Conservation (phyloP, 495 filamentous ascomycete species). For the Echria macrotheca region DNA sequence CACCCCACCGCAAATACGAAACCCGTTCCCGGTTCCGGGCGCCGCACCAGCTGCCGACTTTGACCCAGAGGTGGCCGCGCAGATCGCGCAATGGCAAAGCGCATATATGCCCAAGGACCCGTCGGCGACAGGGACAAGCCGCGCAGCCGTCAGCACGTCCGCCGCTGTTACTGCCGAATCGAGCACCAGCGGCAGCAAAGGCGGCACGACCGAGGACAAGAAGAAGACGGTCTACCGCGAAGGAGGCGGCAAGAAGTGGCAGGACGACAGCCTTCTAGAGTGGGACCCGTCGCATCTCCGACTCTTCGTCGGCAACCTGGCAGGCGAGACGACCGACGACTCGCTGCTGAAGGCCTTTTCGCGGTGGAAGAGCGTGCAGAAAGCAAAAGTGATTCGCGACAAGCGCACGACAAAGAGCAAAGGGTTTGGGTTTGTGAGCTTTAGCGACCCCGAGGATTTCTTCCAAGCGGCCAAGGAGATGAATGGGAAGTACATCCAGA, state of each 20-base stretch:
- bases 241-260: slow-evolving; percentile 88
- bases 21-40: slow-evolving; percentile 72
- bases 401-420: slow-evolving; percentile 93
- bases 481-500: slow-evolving; percentile 98
- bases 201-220: slow-evolving; percentile 29
- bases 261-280: slow-evolving; percentile 77
- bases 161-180: slow-evolving; percentile 25
- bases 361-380: slow-evolving; percentile 79
- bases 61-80: slow-evolving; percentile 84
- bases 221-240: slow-evolving; percentile 74
- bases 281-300: slow-evolving; percentile 96
- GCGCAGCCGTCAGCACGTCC: slow-evolving; percentile 29
- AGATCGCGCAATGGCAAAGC: slow-evolving; percentile 95
- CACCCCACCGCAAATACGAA: slow-evolving; percentile 69
- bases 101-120: slow-evolving; percentile 66
- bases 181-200: slow-evolving; percentile 30
- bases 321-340: slow-evolving; percentile 97
- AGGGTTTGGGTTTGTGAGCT: slow-evolving; percentile 94
- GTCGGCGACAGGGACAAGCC: slow-evolving; percentile 25
- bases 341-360: slow-evolving; percentile 89
- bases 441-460: slow-evolving; percentile 90
- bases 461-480: slow-evolving; percentile 94
- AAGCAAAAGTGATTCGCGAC: slow-evolving; percentile 91
- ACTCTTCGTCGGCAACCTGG: slow-evolving; percentile 92
- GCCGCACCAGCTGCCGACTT: slow-evolving; percentile 43